phyloP scores from a whole-genome alignment of 116 monocot species.

The Posidonia oceanica region DNA sequence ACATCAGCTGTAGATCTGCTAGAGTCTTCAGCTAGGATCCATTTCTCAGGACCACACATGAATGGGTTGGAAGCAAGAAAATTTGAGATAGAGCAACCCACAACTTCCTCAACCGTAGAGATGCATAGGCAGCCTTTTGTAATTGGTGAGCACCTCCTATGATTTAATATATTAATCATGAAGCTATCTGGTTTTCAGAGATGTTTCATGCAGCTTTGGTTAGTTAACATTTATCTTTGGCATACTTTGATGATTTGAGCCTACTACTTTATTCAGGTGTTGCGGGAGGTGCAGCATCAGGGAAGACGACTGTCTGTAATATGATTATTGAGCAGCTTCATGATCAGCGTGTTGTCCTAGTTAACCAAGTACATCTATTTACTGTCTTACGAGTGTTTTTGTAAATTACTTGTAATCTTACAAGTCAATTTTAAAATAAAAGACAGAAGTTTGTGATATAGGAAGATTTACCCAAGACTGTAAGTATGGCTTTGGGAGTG shows the following conservation, averaged over 20 bases:
- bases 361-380: constrained; percentile 55
- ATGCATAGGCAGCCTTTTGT: constrained; percentile 60
- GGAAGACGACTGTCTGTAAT: constrained; percentile 84
- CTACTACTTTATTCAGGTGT: constrained; percentile 40
- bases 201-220: background rate
- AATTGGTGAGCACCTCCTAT: constrained; percentile 31
- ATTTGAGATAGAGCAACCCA: constrained; percentile 22
- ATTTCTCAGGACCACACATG: constrained; percentile 46
- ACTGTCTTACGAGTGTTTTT: too few species aligned
- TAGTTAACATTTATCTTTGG: background rate
- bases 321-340: constrained; percentile 90
- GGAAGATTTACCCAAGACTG: too few species aligned
- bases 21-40: constrained; percentile 24
- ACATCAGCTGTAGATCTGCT: constrained; percentile 30
- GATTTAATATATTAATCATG: background rate
- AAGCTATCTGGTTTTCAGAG: background rate
- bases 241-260: background rate
- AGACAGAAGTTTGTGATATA: too few species aligned
- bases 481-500: too few species aligned
- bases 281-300: constrained; percentile 92
- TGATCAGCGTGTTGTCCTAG: constrained; percentile 88
- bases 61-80: constrained; percentile 19
- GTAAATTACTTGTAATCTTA: too few species aligned
- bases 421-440: too few species aligned
- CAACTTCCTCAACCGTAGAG: constrained; percentile 31